These are phyloP conservation scores for Hypoxylon sp. DNA, from an alignment of 2,329 filamentous ascomycete species.

Conservation along the genomic window DNA sequence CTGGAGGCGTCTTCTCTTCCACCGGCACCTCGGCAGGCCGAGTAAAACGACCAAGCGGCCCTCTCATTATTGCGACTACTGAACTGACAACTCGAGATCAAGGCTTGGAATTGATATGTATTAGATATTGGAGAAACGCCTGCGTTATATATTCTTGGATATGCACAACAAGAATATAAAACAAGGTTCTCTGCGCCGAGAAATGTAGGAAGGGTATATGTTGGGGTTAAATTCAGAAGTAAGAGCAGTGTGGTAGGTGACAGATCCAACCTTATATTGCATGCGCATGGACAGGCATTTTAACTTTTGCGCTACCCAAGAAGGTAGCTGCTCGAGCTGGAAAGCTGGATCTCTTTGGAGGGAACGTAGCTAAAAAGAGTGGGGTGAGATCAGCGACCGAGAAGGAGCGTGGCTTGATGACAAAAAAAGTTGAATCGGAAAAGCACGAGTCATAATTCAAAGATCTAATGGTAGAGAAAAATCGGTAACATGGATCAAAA, in stretches of 20 bases:
- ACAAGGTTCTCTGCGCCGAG: conserved; percentile 16
- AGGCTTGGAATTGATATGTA: too few relatives aligned
- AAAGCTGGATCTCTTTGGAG: conserved; percentile 24
- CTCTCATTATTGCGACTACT: conserved; percentile 38
- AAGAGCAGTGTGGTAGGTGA: conserved; percentile 1
- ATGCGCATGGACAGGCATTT: background rate
- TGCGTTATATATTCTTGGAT: conserved; percentile 3
- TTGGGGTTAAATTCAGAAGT: conserved; percentile 1
- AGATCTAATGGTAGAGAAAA: too few relatives aligned
- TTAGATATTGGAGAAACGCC: background rate
- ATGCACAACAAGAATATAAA: conserved; percentile 19
- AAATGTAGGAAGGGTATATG: conserved; percentile 7
- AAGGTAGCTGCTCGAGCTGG: conserved; percentile 2
- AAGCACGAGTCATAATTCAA: too few relatives aligned
- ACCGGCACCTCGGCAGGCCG: conserved; percentile 41
- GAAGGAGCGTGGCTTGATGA: conserved; percentile 12
- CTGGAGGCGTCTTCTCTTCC: conserved; percentile 33
- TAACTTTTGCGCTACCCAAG: conserved; percentile 3
- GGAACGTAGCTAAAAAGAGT: conserved; percentile 20
- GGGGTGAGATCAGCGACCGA: conserved; percentile 12
- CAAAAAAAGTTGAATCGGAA: too few relatives aligned
- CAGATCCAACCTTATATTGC: conserved; percentile 30
- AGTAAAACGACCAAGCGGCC: conserved; percentile 26
- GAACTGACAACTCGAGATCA: too few relatives aligned
- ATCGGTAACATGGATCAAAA: too few relatives aligned